These are phyloP conservation scores for Hordeum pubiflorum DNA, from an alignment of 202 grass and related monocot species.

Conservation along the genomic window DNA sequence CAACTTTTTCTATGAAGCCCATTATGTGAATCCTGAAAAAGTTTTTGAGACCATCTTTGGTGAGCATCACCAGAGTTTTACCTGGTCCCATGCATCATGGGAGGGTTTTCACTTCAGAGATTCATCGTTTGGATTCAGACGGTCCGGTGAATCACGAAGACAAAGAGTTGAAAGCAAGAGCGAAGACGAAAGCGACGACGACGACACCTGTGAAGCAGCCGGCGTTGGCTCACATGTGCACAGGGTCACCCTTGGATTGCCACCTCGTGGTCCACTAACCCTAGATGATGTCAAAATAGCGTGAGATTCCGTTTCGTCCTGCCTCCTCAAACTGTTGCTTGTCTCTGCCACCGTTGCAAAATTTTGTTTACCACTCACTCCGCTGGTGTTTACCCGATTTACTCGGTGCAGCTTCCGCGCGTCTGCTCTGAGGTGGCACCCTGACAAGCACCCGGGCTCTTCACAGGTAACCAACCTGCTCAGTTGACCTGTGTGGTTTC, in stretches of 20 bases:
- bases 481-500: background rate
- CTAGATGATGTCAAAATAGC: slow-evolving; percentile 85
- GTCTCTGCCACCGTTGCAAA: background rate
- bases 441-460: slow-evolving; percentile 75
- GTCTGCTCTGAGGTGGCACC: slow-evolving; percentile 89
- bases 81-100: slow-evolving; percentile 57
- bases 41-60: slow-evolving; percentile 61
- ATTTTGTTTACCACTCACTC: background rate
- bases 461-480: slow-evolving; percentile 52
- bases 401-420: slow-evolving; percentile 49
- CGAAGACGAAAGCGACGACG: slow-evolving; percentile 38
- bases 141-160: slow-evolving; percentile 36
- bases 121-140: slow-evolving; percentile 39
- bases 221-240: slow-evolving; percentile 52
- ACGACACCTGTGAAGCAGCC: slow-evolving; percentile 29
- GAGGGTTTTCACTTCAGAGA: slow-evolving; percentile 39
- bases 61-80: slow-evolving; percentile 39
- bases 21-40: slow-evolving; percentile 45
- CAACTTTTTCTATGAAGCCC: slow-evolving; percentile 52
- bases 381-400: slow-evolving; percentile 7
- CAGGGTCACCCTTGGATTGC: slow-evolving; percentile 59
- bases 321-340: slow-evolving; percentile 22
- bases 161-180: slow-evolving; percentile 35
- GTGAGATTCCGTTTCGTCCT: slow-evolving; percentile 28
- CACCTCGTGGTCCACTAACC: slow-evolving; percentile 48